Conservation (phyloP, 108 stramenopile species). For the Skeletonema tropicum region DNA sequence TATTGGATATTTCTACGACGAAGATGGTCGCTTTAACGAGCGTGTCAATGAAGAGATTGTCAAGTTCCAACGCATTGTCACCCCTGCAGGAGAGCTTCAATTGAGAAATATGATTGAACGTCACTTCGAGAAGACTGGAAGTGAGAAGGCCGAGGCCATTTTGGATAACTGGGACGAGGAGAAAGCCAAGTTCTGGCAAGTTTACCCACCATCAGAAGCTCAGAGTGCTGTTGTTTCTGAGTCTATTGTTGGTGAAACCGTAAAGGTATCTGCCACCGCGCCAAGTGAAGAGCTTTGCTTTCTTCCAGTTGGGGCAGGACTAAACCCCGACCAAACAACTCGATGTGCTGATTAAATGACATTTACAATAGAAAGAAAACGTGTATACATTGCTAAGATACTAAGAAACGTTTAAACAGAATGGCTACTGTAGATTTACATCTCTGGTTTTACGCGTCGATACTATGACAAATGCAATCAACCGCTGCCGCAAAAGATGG, state of each 20-base stretch:
- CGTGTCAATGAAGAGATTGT: conserved; percentile 94
- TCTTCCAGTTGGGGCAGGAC: conserved; percentile 73
- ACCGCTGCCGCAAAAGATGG: conserved; percentile 73
- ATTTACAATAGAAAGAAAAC: background rate
- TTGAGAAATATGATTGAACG: conserved; percentile 87
- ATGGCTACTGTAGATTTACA: too few species aligned
- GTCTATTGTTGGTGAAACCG: conserved; percentile 46
- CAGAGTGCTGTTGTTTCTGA: conserved; percentile 60
- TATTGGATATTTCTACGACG: conserved; percentile 93
- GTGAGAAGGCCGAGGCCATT: conserved; percentile 83
- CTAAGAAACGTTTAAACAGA: background rate
- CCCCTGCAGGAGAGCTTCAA: conserved; percentile 75
- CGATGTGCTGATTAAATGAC: conserved; percentile 79
- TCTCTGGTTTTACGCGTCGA: background rate
- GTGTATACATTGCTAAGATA: background rate
- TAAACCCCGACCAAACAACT: conserved; percentile 77
- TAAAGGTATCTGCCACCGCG: conserved; percentile 75
- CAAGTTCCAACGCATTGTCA: conserved; percentile 70
- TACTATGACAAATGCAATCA: conserved; percentile 47
- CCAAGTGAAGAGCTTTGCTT: conserved; percentile 87
- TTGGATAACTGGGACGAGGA: conserved; percentile 87
- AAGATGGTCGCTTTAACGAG: conserved; percentile 70
- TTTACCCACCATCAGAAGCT: conserved; percentile 87
- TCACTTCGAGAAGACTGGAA: conserved; percentile 90
- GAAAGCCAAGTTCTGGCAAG: conserved; percentile 88